Evolutionary conservation across 2,329 filamentous ascomycete species (phyloP), one percentile per base, ranked within the genome.

Genomic region (Phialophora tarda): DNA sequence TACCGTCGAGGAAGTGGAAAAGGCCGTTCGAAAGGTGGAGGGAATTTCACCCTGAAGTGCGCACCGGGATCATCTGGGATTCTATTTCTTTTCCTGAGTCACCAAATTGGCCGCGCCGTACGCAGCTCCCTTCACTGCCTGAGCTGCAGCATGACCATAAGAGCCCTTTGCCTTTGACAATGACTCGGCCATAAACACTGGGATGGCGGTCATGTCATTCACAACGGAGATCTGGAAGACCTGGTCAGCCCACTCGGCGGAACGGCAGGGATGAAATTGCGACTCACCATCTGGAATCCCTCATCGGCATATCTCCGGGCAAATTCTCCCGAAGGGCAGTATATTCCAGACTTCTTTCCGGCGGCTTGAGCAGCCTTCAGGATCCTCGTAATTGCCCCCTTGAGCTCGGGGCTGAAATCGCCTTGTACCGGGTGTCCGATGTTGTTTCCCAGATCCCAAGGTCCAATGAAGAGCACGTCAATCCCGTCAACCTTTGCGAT

Each of bases 401-500:
- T 80, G 55, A 86, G 72, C 67, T 86, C 82, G 1, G 79, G 78
- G 53, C 82, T 79, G 75, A 85, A 83, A 3, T 75, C 77, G 5
- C 78, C 78, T 1, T 77, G 76, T 14, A 86, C 82, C 0, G 84
- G 83, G 62, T 83, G 78, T 2, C 84, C 84, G 58, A 86, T 85
- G 60, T 84, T 85, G 71, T 86, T 87, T 24, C 85, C 85, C 0
- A 86, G 76, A 75, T 86, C 84, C 74, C 82, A 85, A 1, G 84
- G 84, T 0, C 84, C 84, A 60, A 86, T 80, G 28, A 86, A 79
- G 4, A 86, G 74, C 26, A 83, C 70, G 65, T 86, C 83, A 7
- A 86, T 80, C 1, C 84, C 84, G 1, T 81, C 79, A 3, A 85
- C 77, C 10, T 80, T 79, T 11, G 84, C 84, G 62, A 86, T 86